Conservation (phyloP, 2,329 filamentous ascomycete genomes). For the Emericellopsis atlantica region DNA sequence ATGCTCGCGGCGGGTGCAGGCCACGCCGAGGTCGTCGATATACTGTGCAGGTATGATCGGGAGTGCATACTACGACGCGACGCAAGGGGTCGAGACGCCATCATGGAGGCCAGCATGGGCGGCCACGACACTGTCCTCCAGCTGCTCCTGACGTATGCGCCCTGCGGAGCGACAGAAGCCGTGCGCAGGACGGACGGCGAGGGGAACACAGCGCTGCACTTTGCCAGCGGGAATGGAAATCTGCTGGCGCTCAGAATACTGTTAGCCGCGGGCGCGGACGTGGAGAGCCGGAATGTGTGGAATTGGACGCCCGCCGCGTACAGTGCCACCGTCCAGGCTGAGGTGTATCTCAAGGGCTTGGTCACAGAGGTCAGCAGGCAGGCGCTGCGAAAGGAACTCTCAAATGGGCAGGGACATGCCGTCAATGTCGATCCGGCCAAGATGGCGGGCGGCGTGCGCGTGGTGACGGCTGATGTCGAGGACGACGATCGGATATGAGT, state of each 20-base stretch:
- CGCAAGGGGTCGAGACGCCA: constrained; percentile 55
- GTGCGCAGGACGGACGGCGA: constrained; percentile 50
- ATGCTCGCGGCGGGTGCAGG: constrained; percentile 63
- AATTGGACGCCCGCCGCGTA: constrained; percentile 79
- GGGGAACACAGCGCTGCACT: constrained; percentile 81
- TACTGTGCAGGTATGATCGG: constrained; percentile 54
- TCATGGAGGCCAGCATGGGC: constrained; percentile 50
- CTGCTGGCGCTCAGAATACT: constrained; percentile 65
- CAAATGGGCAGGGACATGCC: background rate
- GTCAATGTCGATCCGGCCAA: constrained; percentile 22
- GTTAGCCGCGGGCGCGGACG: constrained; percentile 66
- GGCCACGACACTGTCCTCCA: constrained; percentile 55
- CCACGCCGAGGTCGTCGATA: constrained; percentile 61
- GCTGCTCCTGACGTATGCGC: constrained; percentile 48
- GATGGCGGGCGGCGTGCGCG: constrained; percentile 27
- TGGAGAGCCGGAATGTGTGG: constrained; percentile 59
- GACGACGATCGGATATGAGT: constrained; percentile 12
- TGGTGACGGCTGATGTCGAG: constrained; percentile 28
- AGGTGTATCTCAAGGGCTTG: constrained; percentile 71
- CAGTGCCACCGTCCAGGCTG: constrained; percentile 67
- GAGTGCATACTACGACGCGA: constrained; percentile 53
- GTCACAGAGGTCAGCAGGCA: constrained; percentile 52
- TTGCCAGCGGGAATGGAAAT: constrained; percentile 73
- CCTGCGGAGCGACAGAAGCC: constrained; percentile 37
- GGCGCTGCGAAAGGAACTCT: constrained; percentile 21